These are phyloP conservation scores for Mucor lusitanicus DNA, from an alignment of 371 early-diverging fungal species.

Conservation along the genomic window DNA sequence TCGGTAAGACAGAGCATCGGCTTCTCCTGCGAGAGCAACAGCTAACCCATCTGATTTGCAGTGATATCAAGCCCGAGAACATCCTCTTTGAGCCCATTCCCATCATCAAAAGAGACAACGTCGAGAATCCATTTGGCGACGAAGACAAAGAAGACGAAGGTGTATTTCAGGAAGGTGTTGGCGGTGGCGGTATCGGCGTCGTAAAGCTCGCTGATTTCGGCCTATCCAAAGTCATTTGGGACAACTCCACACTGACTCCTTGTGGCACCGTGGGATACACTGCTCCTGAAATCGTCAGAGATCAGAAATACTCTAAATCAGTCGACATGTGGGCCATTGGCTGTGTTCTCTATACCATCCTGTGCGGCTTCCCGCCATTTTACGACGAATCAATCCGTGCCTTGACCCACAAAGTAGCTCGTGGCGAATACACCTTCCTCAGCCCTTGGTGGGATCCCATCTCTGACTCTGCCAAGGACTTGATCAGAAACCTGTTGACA, in stretches of 20 bases:
- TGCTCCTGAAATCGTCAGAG: conserved; percentile 75
- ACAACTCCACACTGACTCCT: conserved; percentile 71
- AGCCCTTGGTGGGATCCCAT: conserved; percentile 82
- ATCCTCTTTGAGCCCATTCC: conserved; percentile 71
- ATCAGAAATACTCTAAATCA: conserved; percentile 67
- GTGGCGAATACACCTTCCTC: conserved; percentile 64
- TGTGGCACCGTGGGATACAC: conserved; percentile 83
- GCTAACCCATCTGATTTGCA: background rate
- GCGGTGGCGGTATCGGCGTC: conserved; percentile 67
- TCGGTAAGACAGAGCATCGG: conserved; percentile 44
- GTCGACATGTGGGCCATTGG: conserved; percentile 88
- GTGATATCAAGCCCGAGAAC: conserved; percentile 90
- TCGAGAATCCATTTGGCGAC: conserved; percentile 21
- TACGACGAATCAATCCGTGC: conserved; percentile 67
- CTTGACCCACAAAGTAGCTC: conserved; percentile 63
- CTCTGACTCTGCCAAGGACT: conserved; percentile 67
- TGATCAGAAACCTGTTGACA: conserved; percentile 65
- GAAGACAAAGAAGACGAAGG: conserved; percentile 59
- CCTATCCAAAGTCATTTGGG: conserved; percentile 70
- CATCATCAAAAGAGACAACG: conserved; percentile 21
- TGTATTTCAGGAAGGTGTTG: conserved; percentile 54
- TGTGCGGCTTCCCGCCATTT: conserved; percentile 81
- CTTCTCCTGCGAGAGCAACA: too few relatives aligned
- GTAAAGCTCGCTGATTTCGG: conserved; percentile 78
- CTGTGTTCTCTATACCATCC: conserved; percentile 76